A percentile compares a stretch with the other conserved stretches of the same genome.
Evolutionary conservation across 768 basidiomycete species (phyloP).

Genomic region (Mycena galericulata): DNA sequence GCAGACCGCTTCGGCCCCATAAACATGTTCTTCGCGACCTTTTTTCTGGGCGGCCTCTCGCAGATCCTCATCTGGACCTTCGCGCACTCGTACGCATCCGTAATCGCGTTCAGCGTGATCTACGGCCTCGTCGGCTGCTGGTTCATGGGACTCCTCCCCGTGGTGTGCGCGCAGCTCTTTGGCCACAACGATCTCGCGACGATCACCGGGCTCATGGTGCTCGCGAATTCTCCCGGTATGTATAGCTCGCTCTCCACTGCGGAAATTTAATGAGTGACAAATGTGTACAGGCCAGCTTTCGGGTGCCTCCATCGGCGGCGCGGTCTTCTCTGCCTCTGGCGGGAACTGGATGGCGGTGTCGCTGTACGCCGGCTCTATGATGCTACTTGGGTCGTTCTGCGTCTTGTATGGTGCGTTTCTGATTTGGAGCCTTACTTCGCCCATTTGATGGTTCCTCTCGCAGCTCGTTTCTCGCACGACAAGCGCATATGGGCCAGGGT

Average conservation of each 20-base stretch:
- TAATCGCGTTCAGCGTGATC: slow-evolving; percentile 47
- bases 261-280: neutral
- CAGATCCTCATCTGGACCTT: slow-evolving; percentile 56
- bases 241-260: neutral
- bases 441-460: neutral
- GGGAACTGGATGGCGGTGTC: slow-evolving; percentile 47
- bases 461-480: slow-evolving; percentile 35
- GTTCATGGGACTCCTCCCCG: slow-evolving; percentile 48
- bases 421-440: neutral
- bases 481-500: slow-evolving; percentile 34
- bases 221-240: slow-evolving; percentile 39
- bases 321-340: slow-evolving; percentile 43
- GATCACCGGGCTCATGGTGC: slow-evolving; percentile 41
- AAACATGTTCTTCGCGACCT: slow-evolving; percentile 52
- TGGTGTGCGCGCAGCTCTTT: slow-evolving; percentile 45
- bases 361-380: slow-evolving; percentile 43
- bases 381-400: slow-evolving; percentile 43
- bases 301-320: slow-evolving; percentile 47
- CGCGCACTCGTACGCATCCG: slow-evolving; percentile 44
- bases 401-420: slow-evolving; percentile 45
- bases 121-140: slow-evolving; percentile 51
- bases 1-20: slow-evolving; percentile 53
- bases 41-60: slow-evolving; percentile 48
- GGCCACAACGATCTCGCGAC: slow-evolving; percentile 40
- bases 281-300: slow-evolving; percentile 42